These are phyloP conservation scores for Pleurotus eryngii DNA, from an alignment of 768 basidiomycete genomes.

Conservation along the genomic window DNA sequence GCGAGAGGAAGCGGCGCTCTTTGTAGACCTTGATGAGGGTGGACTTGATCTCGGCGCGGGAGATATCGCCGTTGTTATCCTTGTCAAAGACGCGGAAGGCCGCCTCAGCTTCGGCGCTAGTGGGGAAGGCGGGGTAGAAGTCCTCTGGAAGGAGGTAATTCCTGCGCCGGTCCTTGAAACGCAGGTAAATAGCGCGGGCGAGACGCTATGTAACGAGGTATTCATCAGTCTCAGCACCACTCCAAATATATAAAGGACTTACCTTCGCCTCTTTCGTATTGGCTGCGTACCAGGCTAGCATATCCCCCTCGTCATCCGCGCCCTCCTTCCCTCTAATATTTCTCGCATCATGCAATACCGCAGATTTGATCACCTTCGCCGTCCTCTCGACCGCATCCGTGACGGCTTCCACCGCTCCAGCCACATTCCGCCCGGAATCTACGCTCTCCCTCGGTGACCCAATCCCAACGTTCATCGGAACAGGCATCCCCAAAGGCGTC, in stretches of 20 bases:
- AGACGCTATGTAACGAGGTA: slow-evolving; percentile 42
- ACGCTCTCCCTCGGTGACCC: not conserved
- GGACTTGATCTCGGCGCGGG: slow-evolving; percentile 71
- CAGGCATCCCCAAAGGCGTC: slow-evolving; percentile 7
- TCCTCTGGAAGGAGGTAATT: slow-evolving; percentile 64
- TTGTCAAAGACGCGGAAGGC: slow-evolving; percentile 77
- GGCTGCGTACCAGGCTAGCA: slow-evolving; percentile 50
- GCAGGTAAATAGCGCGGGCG: slow-evolving; percentile 61
- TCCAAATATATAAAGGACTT: not conserved
- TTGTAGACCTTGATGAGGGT: slow-evolving; percentile 69
- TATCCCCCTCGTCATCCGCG: slow-evolving; percentile 24
- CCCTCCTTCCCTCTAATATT: slow-evolving; percentile 55
- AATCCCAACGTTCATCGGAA: not conserved
- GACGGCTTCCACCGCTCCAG: slow-evolving; percentile 17
- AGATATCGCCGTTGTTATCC: slow-evolving; percentile 76
- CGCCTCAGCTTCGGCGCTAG: slow-evolving; percentile 49
- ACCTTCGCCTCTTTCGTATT: slow-evolving; percentile 70
- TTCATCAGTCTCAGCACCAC: not conserved
- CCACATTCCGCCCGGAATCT: not conserved
- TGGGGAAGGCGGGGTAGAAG: slow-evolving; percentile 66
- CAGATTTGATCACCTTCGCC: slow-evolving; percentile 64
- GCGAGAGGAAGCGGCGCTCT: slow-evolving; percentile 71
- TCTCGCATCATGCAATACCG: slow-evolving; percentile 72
- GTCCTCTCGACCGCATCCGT: slow-evolving; percentile 50
- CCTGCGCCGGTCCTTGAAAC: slow-evolving; percentile 55